These are phyloP conservation scores for Amyloporia xantha DNA, from an alignment of 768 basidiomycete genomes.

Conservation along the genomic window DNA sequence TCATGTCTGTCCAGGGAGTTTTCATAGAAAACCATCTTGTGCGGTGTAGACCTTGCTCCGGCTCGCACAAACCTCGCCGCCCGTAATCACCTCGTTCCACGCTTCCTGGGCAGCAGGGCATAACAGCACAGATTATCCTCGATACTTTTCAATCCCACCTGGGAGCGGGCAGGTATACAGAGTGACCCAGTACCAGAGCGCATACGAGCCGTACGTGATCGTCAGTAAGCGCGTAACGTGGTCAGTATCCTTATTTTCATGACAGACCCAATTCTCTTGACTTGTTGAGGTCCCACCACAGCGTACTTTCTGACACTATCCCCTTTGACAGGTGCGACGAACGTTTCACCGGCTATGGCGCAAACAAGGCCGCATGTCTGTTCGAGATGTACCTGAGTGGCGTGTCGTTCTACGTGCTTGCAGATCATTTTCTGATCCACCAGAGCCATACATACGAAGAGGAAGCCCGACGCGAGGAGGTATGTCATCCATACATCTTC, in stretches of 20 bases:
- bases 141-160: slow-evolving; percentile 47
- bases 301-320: no score
- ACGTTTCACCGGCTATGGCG: slow-evolving; percentile 86
- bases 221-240: slow-evolving; percentile 72
- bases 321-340: slow-evolving; percentile 84
- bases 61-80: slow-evolving; percentile 43
- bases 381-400: slow-evolving; percentile 90
- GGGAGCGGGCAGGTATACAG: slow-evolving; percentile 64
- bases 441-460: slow-evolving; percentile 84
- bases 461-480: slow-evolving; percentile 63
- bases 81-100: slow-evolving; percentile 68
- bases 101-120: slow-evolving; percentile 73
- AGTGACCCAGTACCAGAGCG: slow-evolving; percentile 70
- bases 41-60: slow-evolving; percentile 56
- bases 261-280: no score
- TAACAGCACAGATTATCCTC: slow-evolving; percentile 71
- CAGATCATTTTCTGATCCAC: slow-evolving; percentile 86
- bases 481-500: slow-evolving; percentile 27
- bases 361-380: slow-evolving; percentile 88
- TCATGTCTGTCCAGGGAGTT: no score
- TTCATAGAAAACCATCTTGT: no score
- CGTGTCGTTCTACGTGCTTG: slow-evolving; percentile 74
- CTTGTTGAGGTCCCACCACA: no score
- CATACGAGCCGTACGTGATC: slow-evolving; percentile 86
- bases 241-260: slow-evolving; percentile 32